Evolutionary conservation across 2,329 filamentous ascomycete species (phyloP).

Genomic region (Trichoderma sp.): DNA sequence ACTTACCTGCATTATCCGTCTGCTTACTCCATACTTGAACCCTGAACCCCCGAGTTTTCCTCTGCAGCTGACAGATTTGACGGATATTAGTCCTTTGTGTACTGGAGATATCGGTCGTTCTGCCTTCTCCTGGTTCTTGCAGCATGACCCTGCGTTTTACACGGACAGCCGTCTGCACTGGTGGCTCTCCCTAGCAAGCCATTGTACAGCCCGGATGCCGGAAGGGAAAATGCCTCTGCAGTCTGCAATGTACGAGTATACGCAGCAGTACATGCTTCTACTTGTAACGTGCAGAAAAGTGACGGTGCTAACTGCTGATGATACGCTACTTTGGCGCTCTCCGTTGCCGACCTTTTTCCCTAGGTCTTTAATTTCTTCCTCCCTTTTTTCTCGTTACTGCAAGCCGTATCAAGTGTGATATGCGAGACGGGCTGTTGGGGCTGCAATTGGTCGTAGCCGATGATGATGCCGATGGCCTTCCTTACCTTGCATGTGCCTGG

Average conservation of each 20-base stretch:
- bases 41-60: background rate
- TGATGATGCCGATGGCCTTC: background rate
- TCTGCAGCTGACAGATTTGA: background rate
- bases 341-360: background rate
- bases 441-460: background rate
- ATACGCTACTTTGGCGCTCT: background rate
- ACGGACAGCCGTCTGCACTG: background rate
- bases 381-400: background rate
- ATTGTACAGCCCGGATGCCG: background rate
- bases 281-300: background rate
- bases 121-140: conserved; percentile 5
- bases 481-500: background rate
- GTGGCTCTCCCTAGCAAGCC: background rate
- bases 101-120: background rate
- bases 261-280: background rate
- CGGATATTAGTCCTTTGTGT: background rate
- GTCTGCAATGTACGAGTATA: background rate
- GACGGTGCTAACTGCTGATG: background rate
- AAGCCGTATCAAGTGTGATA: background rate
- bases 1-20: background rate
- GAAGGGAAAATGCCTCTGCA: conserved; percentile 6
- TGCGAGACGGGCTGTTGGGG: background rate
- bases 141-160: background rate
- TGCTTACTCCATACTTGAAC: background rate
- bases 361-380: background rate